Base-by-base conservation (phyloP, 345 rosid species). In the Gossypium stocksii region DNA sequence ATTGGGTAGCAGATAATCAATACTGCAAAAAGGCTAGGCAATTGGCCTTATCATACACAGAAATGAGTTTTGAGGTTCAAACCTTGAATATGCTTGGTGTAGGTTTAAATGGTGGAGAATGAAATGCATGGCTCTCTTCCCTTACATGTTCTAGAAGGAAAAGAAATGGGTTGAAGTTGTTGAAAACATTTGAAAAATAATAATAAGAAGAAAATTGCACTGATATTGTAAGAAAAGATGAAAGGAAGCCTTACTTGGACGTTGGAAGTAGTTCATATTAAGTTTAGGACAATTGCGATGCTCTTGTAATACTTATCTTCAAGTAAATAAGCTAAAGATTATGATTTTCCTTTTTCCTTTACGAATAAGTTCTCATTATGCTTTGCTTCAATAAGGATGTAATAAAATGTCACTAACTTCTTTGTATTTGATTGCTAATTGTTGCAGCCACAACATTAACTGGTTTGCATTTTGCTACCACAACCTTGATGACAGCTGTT, bases 361-460 rank as follows among this genome's bases (percentile, higher is more conserved):
- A 57, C 11, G 15, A 57, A 22, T 56, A 20, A 10, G 15, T 57
- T 20, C 23, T 25, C 58, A 49, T 23, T 48, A 67, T 67, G 14
- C 25, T 51, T 27, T 27, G 58, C 25, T 27, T 38, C 64, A 25
- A 5, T 60, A 60, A 60, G 64, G 12, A 60, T 69, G 45, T 69
- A 29, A 29, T 16, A 69, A 49, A 19, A 12, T 41, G 52, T 56
- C 20, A 71, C 48, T 70, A 52, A 70, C 52, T 53, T 60, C 61
- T n/a, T 29, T 73, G 27, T 38, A 7, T 41, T 51, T 44, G 43
- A 52, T 53, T 76, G 16, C 41, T 25, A 69, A 23, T 38, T 59
- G 45, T 69, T 86, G 91, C 97, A 94, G 99, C 99, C 60, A 95
- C 99, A 46, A 93, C 97, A 22, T 85, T 95, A 84, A 95, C 99